Conservation (phyloP, 2,329 filamentous ascomycete genomes). For the Pseudogymnoascus sp. region DNA sequence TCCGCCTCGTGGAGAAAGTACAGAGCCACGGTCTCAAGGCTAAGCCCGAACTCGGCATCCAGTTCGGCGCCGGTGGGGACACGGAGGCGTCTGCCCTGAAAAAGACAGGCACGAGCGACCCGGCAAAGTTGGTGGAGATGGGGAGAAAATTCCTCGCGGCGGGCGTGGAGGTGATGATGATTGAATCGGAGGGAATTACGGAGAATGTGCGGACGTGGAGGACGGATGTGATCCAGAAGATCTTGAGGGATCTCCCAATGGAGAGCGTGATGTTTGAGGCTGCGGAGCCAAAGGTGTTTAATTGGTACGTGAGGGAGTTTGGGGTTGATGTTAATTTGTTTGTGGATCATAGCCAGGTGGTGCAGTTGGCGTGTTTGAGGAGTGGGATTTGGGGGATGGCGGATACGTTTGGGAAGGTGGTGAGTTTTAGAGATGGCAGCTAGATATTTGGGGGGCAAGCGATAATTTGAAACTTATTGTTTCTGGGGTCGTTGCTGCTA, state of each 20-base stretch:
- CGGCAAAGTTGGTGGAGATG: constrained; percentile 39
- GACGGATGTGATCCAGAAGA: constrained; percentile 44
- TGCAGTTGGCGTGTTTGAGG: constrained; percentile 43
- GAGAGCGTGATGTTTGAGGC: constrained; percentile 52
- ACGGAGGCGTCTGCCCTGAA: constrained; percentile 38
- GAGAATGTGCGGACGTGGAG: constrained; percentile 46
- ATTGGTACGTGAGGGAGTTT: constrained; percentile 49
- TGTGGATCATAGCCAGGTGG: constrained; percentile 49
- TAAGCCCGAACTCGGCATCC: constrained; percentile 47
- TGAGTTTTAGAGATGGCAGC: constrained; percentile 24
- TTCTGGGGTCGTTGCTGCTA: not conserved
- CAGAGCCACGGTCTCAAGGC: constrained; percentile 40
- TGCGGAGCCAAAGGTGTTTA: constrained; percentile 45
- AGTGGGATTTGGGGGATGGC: constrained; percentile 47
- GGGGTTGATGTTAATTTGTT: constrained; percentile 48
- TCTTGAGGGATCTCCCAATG: constrained; percentile 40
- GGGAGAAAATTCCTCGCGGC: constrained; percentile 41
- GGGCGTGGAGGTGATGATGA: constrained; percentile 48
- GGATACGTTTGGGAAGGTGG: constrained; percentile 46
- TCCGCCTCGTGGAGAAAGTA: constrained; percentile 38
- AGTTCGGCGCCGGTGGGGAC: constrained; percentile 48
- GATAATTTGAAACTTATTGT: not conserved
- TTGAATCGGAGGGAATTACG: constrained; percentile 51
- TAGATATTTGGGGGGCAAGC: not conserved
- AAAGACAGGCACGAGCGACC: constrained; percentile 40